These are phyloP conservation scores for Ormosia semicastrata DNA, from an alignment of 306 rosid species.

Conservation along the genomic window DNA sequence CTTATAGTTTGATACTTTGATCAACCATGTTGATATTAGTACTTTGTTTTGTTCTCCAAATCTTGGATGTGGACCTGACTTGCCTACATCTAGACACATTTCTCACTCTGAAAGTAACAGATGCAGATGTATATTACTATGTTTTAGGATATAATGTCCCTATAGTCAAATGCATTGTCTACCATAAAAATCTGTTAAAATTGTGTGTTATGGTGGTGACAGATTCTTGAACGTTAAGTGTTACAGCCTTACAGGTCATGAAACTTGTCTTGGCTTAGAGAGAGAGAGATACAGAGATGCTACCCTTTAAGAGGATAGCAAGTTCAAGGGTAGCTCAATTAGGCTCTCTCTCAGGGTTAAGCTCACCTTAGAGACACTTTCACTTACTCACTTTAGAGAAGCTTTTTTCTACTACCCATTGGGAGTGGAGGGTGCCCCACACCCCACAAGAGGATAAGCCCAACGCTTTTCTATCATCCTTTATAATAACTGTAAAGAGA, in stretches of 20 bases:
- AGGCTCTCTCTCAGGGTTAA: no score
- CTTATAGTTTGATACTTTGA: not conserved
- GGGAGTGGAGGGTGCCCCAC: not conserved
- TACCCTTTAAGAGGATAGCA: not conserved
- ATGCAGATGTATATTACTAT: not conserved
- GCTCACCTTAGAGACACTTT: no score
- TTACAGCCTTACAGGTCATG: no score
- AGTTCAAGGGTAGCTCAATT: no score
- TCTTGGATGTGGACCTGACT: not conserved
- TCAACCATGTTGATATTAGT: constrained; percentile 6
- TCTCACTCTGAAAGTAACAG: not conserved
- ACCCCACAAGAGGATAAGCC: not conserved
- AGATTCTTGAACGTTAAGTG: not conserved
- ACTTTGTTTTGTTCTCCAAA: not conserved
- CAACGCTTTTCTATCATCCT: not conserved
- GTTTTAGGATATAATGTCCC: not conserved
- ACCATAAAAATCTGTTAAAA: not conserved
- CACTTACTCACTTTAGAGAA: no score
- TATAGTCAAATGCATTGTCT: not conserved
- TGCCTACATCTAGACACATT: not conserved
- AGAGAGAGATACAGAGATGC: not conserved
- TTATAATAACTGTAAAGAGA: not conserved
- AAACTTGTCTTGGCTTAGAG: no score
- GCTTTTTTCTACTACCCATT: not conserved
- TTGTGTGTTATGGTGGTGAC: no score